phyloP scores from a whole-genome alignment of 1,284 basidiomycete species.

The Ganoderma leucocontextum region DNA sequence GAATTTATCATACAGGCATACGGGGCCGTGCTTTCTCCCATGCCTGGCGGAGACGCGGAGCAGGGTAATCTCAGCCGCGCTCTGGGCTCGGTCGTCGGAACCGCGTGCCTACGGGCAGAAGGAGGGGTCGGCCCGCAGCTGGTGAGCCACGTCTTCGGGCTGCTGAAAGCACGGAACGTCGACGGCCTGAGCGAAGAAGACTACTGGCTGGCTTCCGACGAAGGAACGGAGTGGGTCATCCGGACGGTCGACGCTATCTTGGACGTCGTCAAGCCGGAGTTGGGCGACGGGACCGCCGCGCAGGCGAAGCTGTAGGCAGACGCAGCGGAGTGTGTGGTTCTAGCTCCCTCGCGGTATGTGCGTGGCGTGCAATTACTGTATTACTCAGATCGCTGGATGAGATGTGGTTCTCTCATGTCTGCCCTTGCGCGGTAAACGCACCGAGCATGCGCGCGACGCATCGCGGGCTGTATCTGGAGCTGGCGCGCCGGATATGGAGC shows the following conservation, averaged over 20 bases:
- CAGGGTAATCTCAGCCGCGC: conserved; percentile 89
- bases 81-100: conserved; percentile 88
- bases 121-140: conserved; percentile 92
- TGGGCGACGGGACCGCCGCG: conserved; percentile 43
- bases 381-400: conserved; percentile 19
- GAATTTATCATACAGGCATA: conserved; percentile 96
- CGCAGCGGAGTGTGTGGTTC: conserved; percentile 4
- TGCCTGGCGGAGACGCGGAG: conserved; percentile 63
- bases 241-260: conserved; percentile 85
- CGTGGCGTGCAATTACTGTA: conserved; percentile 11
- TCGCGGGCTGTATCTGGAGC: conserved; percentile 10
- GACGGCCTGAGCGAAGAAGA: conserved; percentile 76
- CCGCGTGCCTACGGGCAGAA: conserved; percentile 91
- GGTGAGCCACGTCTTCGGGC: conserved; percentile 91
- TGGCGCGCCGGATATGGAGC: conserved; percentile 18
- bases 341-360: conserved; percentile 11
- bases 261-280: conserved; percentile 68
- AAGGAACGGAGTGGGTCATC: conserved; percentile 93
- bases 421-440: not conserved
- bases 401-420: not conserved
- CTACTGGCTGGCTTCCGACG: conserved; percentile 88
- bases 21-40: conserved; percentile 85
- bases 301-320: conserved; percentile 67
- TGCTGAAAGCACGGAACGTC: conserved; percentile 82
- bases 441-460: not conserved